These are phyloP conservation scores for Debaryomyces prosopidis DNA, from an alignment of 805 yeast genomes.

Conservation along the genomic window DNA sequence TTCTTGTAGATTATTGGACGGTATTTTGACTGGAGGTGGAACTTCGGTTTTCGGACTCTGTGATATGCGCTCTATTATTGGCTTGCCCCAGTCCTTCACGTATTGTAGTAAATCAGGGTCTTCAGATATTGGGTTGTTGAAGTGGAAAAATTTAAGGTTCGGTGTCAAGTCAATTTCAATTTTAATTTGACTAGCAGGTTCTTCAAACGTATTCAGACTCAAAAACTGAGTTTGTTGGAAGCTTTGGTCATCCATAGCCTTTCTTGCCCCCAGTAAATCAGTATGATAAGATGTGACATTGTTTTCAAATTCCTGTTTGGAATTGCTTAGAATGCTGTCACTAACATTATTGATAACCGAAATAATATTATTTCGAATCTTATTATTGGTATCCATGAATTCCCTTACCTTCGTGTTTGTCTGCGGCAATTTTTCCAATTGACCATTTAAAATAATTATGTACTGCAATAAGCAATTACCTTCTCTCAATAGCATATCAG, in stretches of 20 bases:
- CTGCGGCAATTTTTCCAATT: slow-evolving; percentile 18
- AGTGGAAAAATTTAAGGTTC: slow-evolving; percentile 12
- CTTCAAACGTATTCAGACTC: slow-evolving; percentile 5
- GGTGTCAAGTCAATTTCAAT: slow-evolving; percentile 16
- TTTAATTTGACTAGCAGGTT: slow-evolving; percentile 3
- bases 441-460: slow-evolving; percentile 29
- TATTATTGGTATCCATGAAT: slow-evolving; percentile 13
- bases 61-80: slow-evolving; percentile 7
- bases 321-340: slow-evolving; percentile 26
- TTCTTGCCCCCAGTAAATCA: slow-evolving; percentile 9
- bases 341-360: slow-evolving; percentile 31
- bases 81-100: slow-evolving; percentile 23
- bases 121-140: slow-evolving; percentile 10
- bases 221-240: slow-evolving; percentile 18
- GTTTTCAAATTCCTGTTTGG: slow-evolving; percentile 23
- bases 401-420: slow-evolving; percentile 4
- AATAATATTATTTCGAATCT: slow-evolving; percentile 28
- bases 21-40: background rate
- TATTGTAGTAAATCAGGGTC: slow-evolving; percentile 10
- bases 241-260: slow-evolving; percentile 10
- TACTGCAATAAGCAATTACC: slow-evolving; percentile 36
- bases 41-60: background rate
- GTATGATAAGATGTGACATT: slow-evolving; percentile 22
- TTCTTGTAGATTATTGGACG: background rate
- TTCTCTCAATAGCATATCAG: slow-evolving; percentile 38